Evolutionary conservation across 1,284 basidiomycete genomes (phyloP), one percentile per base, ranked within the genome.

Genomic region (Rhodotorula sp.): DNA sequence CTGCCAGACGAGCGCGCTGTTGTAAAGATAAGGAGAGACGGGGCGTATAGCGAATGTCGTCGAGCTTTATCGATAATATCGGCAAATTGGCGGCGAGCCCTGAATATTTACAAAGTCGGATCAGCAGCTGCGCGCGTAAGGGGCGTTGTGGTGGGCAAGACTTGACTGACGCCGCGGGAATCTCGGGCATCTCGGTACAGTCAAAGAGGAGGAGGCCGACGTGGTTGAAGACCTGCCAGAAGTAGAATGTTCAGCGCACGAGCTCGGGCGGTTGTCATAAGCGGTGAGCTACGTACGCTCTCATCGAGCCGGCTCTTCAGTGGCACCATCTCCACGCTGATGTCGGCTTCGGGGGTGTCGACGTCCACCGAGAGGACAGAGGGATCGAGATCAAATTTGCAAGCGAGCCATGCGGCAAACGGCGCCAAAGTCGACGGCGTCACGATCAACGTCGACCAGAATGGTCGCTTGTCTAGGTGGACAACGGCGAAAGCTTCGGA

Each of bases 381-480:
- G 5, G 60, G 62, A 26, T 54, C 60, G 22, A 73, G 62, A 26
- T 61, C 69, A 18, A 75, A 68, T 48, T 75, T 75, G 69, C 74
- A 73, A 20, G 65, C 56, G 18, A 75, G 29, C 72, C 72, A 75
- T 3, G 57, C 63, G 14, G 67, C 62, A 55, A 70, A 71, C 0
- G 69, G 61, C 22, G 63, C 59, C 1, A 17, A 14, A 1, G 29
- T 37, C 0, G n/a, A 6, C 2, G 51, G 15, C 6, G 58, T 65
- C 17, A 51, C 33, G 29, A 73, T 29, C 24, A 73, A 29, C 1
- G 67, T 30, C 1, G 59, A 60, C 66, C 67, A 75, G 0, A 59
- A 33, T 10, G 60, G 53, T 1, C 66, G 69, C 5, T 17, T 20
- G 4, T 57, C n/a, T 0, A 54, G 33, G 6, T 18, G 18, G 6